Conservation (phyloP, 164 flowering plant species). For the Tetracentron sinense region DNA sequence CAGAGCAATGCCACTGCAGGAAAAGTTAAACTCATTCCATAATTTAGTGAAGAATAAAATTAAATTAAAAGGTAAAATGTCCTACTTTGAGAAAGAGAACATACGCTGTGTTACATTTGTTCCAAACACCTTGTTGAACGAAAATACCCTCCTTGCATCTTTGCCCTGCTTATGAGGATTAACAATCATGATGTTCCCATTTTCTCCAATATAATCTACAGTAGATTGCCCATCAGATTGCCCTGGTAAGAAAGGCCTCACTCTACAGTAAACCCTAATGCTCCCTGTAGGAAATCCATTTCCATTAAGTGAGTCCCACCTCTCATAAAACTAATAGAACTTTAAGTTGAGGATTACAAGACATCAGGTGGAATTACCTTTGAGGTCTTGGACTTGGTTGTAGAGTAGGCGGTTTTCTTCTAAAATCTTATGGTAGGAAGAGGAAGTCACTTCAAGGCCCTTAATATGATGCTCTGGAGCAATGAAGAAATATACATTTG, state of each 20-base stretch:
- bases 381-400: slow-evolving; percentile 90
- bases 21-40: too few species aligned
- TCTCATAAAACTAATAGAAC: neutral
- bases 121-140: slow-evolving; percentile 76
- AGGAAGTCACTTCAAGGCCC: slow-evolving; percentile 54
- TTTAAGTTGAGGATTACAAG: neutral
- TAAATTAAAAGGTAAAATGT: too few species aligned
- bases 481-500: slow-evolving; percentile 2
- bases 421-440: slow-evolving; percentile 68
- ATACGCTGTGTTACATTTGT: slow-evolving; percentile 63
- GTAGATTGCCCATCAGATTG: slow-evolving; percentile 46
- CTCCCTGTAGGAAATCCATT: slow-evolving; percentile 52
- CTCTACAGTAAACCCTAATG: slow-evolving; percentile 85
- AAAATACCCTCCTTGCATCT: slow-evolving; percentile 64
- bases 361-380: slow-evolving; percentile 39
- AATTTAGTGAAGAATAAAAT: too few species aligned
- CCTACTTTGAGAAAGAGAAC: slow-evolving; percentile 9
- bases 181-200: slow-evolving; percentile 73
- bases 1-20: too few species aligned
- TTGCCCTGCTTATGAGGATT: slow-evolving; percentile 76
- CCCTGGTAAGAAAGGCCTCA: slow-evolving; percentile 69
- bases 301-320: neutral
- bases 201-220: slow-evolving; percentile 83
- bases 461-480: slow-evolving; percentile 48
- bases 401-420: slow-evolving; percentile 78